Evolutionary conservation across 1,284 basidiomycete genomes (phyloP).

Genomic region (Heterobasidion parviporum): DNA sequence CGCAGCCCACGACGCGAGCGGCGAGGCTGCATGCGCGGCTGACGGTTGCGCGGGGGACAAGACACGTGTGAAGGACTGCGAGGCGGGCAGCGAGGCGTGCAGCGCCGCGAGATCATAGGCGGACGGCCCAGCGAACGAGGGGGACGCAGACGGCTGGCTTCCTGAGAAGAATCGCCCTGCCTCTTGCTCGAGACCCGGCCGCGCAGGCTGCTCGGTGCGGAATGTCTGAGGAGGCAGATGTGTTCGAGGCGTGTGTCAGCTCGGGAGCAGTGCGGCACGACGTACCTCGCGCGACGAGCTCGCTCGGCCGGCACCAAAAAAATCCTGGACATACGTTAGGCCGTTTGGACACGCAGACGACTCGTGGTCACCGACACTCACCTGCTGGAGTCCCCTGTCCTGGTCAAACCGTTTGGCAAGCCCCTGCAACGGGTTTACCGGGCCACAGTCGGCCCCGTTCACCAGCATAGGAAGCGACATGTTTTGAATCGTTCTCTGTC

Average conservation of each 20-base stretch:
- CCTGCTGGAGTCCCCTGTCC: constrained; percentile 74
- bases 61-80: constrained; percentile 6
- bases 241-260: constrained; percentile 9
- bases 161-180: constrained; percentile 60
- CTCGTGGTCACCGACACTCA: constrained; percentile 18
- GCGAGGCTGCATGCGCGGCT: constrained; percentile 11
- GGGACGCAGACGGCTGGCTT: constrained; percentile 17
- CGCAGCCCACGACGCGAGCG: constrained; percentile 42
- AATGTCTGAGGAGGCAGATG: constrained; percentile 37
- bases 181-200: constrained; percentile 48
- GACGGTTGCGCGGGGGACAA: constrained; percentile 23
- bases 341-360: neutral
- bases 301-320: constrained; percentile 47
- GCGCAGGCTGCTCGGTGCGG: constrained; percentile 39
- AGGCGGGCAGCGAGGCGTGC: constrained; percentile 39
- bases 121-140: constrained; percentile 23
- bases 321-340: constrained; percentile 38
- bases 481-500: neutral
- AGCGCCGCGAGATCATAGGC: constrained; percentile 54
- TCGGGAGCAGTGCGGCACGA: neutral
- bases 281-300: constrained; percentile 51
- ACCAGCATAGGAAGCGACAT: constrained; percentile 76
- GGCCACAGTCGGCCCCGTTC: constrained; percentile 71
- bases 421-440: constrained; percentile 71
- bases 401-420: constrained; percentile 71